A percentile compares a stretch with the other conserved stretches of the same genome.
phyloP scores from a whole-genome alignment of 371 early-diverging fungal species.

The Paramicrosporidium saccamoebae region DNA sequence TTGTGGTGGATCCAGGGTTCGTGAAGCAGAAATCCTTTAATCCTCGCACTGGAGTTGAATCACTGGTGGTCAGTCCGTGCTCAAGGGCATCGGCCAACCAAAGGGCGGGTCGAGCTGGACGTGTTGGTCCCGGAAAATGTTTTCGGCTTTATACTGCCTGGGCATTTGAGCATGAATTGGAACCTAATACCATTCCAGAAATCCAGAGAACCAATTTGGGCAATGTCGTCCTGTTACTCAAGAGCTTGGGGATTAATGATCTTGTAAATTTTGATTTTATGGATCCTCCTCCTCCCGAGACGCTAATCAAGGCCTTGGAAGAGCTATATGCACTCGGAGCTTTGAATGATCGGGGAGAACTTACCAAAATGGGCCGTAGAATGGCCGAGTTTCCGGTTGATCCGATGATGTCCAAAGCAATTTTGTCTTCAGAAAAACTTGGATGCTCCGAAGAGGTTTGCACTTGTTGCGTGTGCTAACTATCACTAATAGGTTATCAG shows the following conservation, averaged over 20 bases:
- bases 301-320: constrained; percentile 61
- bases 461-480: constrained; percentile 5
- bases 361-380: constrained; percentile 80
- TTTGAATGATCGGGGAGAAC: constrained; percentile 52
- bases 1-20: constrained; percentile 72
- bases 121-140: constrained; percentile 88
- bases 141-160: constrained; percentile 88
- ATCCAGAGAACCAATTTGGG: constrained; percentile 78
- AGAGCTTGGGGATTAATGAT: constrained; percentile 75
- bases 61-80: constrained; percentile 61
- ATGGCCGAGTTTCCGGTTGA: constrained; percentile 97
- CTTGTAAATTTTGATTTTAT: constrained; percentile 87
- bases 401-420: constrained; percentile 70
- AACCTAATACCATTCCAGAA: constrained; percentile 72
- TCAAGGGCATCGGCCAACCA: constrained; percentile 90
- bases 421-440: constrained; percentile 65
- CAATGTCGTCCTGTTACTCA: constrained; percentile 55
- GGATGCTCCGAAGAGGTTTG: constrained; percentile 57
- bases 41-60: constrained; percentile 81
- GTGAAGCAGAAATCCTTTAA: constrained; percentile 76
- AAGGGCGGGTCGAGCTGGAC: constrained; percentile 88
- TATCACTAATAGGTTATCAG: constrained; percentile 11
- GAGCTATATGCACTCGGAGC: constrained; percentile 85
- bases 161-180: constrained; percentile 75
- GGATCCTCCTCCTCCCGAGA: constrained; percentile 82